These are phyloP conservation scores for Leucocoprinus birnbaumii DNA, from an alignment of 768 basidiomycete genomes.

Conservation along the genomic window DNA sequence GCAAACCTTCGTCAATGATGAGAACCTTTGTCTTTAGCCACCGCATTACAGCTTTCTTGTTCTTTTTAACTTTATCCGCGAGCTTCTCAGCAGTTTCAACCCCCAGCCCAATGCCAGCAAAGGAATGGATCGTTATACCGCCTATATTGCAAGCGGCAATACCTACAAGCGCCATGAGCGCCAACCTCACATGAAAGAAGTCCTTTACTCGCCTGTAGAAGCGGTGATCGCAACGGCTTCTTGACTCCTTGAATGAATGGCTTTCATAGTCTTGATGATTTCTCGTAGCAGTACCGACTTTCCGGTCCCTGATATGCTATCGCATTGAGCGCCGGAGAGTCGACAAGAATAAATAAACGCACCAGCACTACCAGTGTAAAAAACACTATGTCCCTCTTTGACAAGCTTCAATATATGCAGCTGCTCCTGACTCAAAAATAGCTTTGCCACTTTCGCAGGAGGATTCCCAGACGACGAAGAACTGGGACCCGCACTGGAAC, in stretches of 20 bases:
- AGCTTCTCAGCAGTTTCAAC: slow-evolving; percentile 61
- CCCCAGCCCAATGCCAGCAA: slow-evolving; percentile 91
- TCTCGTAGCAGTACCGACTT: slow-evolving; percentile 94
- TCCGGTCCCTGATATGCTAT: slow-evolving; percentile 69
- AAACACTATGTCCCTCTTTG: slow-evolving; percentile 68
- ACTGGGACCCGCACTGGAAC: slow-evolving; percentile 15
- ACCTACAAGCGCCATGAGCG: slow-evolving; percentile 36
- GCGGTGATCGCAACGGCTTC: slow-evolving; percentile 94
- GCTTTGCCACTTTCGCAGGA: slow-evolving; percentile 31
- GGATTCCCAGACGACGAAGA: slow-evolving; percentile 12
- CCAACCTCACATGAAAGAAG: not conserved
- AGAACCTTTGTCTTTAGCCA: slow-evolving; percentile 87
- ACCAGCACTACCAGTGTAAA: slow-evolving; percentile 99
- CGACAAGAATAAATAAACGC: slow-evolving; percentile 21
- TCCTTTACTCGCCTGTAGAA: slow-evolving; percentile 65
- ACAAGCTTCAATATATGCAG: slow-evolving; percentile 80
- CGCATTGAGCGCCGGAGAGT: not conserved
- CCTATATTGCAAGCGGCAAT: slow-evolving; percentile 99
- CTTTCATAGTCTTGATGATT: slow-evolving; percentile 75
- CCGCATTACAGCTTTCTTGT: slow-evolving; percentile 75
- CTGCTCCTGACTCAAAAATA: slow-evolving; percentile 85
- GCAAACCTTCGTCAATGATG: slow-evolving; percentile 76
- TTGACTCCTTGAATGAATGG: slow-evolving; percentile 42
- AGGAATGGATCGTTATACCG: slow-evolving; percentile 93
- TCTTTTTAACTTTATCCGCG: slow-evolving; percentile 66